Base-by-base conservation (phyloP, 106 monocot genomes). In the Cymbidium sinense region DNA sequence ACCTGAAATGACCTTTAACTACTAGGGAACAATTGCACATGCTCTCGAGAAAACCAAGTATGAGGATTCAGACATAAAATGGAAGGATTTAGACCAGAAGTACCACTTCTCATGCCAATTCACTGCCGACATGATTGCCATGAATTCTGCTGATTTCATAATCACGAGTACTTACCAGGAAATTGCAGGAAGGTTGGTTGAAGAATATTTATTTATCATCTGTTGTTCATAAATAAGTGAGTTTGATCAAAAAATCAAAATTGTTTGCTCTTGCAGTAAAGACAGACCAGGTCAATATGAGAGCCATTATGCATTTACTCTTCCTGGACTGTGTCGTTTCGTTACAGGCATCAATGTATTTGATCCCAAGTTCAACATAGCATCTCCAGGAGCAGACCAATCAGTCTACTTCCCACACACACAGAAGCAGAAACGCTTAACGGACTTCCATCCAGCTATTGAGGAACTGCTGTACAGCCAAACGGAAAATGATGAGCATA, bases 131-230 rank as follows among this genome's bases (percentile, higher is more conserved):
- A 92, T 94, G 88, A 89, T 98, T 51, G 74, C 94, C 1, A 98
- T 98, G 94, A 98, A 98, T 81, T 79, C 90, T 28, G 81, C 89
- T 34, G 94, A 98, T 81, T 98, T 98, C 74, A 98, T 98, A 80
- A 94, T 98, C 76, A 87, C 96, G 34, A 98, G 96, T 77, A 98
- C 94, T n/a, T 98, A 92, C 75, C 96, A 98, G 82, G 96, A 98
- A 87, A 94, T 98, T 41, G 91, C 93, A 7, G 94, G 96, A 84
- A 91, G 89, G 96, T 95, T 25, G 20, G 86, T 50, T n/a, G 36
- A 37, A 9, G 5, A n/a, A 39, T 27, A n/a, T 20, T 0, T 55
- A 47, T 19, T 8, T 76, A 76, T 28, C 19, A 34, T 39, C 36
- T 20, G 2, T 6, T 13, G 5, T 76, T 55, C 0, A 76, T 52